These are phyloP conservation scores for Fusarium buxicola DNA, from an alignment of 2,329 filamentous ascomycete genomes.

Conservation along the genomic window DNA sequence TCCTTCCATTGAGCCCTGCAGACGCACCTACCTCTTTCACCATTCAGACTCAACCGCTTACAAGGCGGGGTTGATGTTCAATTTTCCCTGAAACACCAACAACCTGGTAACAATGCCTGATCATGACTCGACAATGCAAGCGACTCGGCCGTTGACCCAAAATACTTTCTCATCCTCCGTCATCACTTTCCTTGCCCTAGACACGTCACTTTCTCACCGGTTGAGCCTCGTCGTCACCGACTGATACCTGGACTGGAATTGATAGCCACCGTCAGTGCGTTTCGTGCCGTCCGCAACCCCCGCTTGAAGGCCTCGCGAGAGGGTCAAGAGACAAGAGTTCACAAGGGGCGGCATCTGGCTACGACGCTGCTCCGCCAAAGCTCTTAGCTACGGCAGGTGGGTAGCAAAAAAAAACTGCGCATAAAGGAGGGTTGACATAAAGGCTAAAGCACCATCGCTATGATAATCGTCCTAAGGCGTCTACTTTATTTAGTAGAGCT, in stretches of 20 bases:
- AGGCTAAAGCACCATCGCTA: too few species aligned
- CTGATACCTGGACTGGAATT: conserved; percentile 33
- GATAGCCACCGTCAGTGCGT: conserved; percentile 34
- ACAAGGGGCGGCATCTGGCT: conserved; percentile 33
- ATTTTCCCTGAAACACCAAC: conserved; percentile 34
- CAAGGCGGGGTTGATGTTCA: conserved; percentile 17
- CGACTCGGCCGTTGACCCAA: conserved; percentile 9
- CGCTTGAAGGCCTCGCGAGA: conserved; percentile 1
- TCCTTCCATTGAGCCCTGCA: conserved; percentile 4
- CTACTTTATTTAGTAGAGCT: too few species aligned
- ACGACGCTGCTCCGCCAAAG: conserved; percentile 22
- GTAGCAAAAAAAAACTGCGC: too few species aligned
- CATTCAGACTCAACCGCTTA: conserved; percentile 20
- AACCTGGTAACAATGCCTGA: conserved; percentile 19
- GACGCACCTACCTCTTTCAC: conserved; percentile 5
- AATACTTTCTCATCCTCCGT: conserved; percentile 17
- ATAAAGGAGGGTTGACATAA: too few species aligned
- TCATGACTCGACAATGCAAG: conserved; percentile 33
- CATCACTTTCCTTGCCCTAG: conserved; percentile 31
- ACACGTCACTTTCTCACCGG: conserved; percentile 39
- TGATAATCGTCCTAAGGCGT: too few species aligned
- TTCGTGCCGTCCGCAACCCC: conserved; percentile 3
- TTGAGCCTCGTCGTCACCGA: conserved; percentile 36
- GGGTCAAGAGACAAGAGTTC: conserved; percentile 36
- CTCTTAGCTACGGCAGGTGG: not conserved